A percentile compares a stretch with the other conserved stretches of the same genome.
These are phyloP conservation scores for Emericellopsis atlantica DNA, from an alignment of 2,329 filamentous ascomycete genomes.

Conservation along the genomic window DNA sequence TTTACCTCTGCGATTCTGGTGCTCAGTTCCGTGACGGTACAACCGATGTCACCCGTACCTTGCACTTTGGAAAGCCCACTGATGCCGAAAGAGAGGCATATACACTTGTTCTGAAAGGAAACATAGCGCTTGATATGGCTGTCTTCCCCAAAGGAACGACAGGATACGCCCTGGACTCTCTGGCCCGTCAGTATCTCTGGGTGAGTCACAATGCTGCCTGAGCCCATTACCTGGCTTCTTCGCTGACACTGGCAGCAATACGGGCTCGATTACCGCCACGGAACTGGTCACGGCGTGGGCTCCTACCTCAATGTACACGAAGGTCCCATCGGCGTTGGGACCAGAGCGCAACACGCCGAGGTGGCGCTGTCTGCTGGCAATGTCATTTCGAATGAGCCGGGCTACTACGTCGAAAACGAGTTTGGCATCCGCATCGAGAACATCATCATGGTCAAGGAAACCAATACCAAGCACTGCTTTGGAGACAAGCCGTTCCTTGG, in stretches of 20 bases:
- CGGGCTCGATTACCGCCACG: slow-evolving; percentile 89
- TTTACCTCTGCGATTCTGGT: slow-evolving; percentile 95
- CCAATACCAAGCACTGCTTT: slow-evolving; percentile 76
- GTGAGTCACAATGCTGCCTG: slow-evolving; percentile 28
- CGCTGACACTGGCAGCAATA: slow-evolving; percentile 21
- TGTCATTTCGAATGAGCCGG: slow-evolving; percentile 90
- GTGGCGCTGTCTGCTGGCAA: slow-evolving; percentile 85
- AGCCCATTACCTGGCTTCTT: not conserved
- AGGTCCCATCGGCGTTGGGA: slow-evolving; percentile 92
- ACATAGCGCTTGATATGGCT: slow-evolving; percentile 76
- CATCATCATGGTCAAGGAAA: slow-evolving; percentile 79
- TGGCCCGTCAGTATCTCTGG: slow-evolving; percentile 90
- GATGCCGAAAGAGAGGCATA: slow-evolving; percentile 79
- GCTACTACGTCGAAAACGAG: slow-evolving; percentile 90
- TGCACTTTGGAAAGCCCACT: slow-evolving; percentile 81
- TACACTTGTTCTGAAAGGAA: slow-evolving; percentile 86
- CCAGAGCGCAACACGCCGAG: slow-evolving; percentile 80
- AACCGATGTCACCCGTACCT: slow-evolving; percentile 85
- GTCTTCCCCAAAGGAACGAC: slow-evolving; percentile 93
- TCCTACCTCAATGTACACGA: slow-evolving; percentile 96
- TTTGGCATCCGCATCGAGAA: slow-evolving; percentile 98
- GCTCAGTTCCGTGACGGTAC: slow-evolving; percentile 95
- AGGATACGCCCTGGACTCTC: slow-evolving; percentile 77
- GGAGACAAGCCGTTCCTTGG: slow-evolving; percentile 89
- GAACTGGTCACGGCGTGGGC: slow-evolving; percentile 90